Percentiles rank a stretch among this genome's conserved stretches.
phyloP scores from a whole-genome alignment of 2,329 filamentous ascomycete species.

The Ilyonectria destructans region DNA sequence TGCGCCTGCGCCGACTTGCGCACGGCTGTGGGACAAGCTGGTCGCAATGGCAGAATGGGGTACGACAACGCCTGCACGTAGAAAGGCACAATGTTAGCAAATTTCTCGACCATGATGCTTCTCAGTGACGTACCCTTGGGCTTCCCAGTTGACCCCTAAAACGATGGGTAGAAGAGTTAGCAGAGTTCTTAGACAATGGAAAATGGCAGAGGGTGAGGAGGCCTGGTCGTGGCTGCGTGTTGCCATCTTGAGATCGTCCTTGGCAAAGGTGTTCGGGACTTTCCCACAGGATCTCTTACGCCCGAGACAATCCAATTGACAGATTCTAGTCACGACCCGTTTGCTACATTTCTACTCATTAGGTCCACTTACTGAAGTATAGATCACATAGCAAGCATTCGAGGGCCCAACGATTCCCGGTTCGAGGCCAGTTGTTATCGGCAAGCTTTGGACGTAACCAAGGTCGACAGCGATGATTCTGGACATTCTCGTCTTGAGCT shows the following conservation, averaged over 20 bases:
- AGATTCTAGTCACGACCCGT: slow-evolving; percentile 1
- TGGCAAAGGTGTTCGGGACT: neutral
- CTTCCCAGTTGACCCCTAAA: slow-evolving; percentile 15
- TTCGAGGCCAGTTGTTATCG: slow-evolving; percentile 13
- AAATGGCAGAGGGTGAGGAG: neutral
- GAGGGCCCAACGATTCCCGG: slow-evolving; percentile 12
- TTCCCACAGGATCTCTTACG: slow-evolving; percentile 10
- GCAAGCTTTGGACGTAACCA: slow-evolving; percentile 10
- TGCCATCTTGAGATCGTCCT: too few species aligned
- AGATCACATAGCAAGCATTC: slow-evolving; percentile 15
- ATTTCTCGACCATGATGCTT: slow-evolving; percentile 6
- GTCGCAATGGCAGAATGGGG: slow-evolving; percentile 14
- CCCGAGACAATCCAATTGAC: slow-evolving; percentile 9
- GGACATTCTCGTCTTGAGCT: slow-evolving; percentile 1
- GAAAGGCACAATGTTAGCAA: slow-evolving; percentile 14
- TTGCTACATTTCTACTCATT: slow-evolving; percentile 5
- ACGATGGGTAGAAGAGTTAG: slow-evolving; percentile 10
- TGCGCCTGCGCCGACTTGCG: slow-evolving; percentile 10
- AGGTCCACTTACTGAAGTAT: slow-evolving; percentile 16
- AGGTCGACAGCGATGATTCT: slow-evolving; percentile 9
- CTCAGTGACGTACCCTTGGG: slow-evolving; percentile 16
- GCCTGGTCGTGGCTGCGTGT: too few species aligned
- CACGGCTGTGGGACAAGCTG: slow-evolving; percentile 16
- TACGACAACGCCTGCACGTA: slow-evolving; percentile 12
- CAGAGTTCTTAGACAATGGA: slow-evolving; percentile 4